Evolutionary conservation across 2,329 filamentous ascomycete species (phyloP).

Genomic region (Rhynchosporium secalis): DNA sequence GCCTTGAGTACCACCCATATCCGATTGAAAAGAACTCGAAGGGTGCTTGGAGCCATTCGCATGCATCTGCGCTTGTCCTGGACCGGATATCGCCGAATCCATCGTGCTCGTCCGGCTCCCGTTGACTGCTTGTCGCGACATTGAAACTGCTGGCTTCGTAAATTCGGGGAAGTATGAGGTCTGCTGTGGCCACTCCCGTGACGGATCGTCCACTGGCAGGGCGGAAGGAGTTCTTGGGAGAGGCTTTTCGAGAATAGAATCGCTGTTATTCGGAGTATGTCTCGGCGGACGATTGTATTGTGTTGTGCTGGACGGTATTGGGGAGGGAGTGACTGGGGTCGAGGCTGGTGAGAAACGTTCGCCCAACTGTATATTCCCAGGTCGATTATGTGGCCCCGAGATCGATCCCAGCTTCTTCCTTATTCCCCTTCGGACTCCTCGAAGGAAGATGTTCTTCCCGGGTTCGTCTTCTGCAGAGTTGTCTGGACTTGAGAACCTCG

Average conservation of each 20-base stretch:
- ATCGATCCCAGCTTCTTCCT: constrained; percentile 37
- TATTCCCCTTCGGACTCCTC: constrained; percentile 37
- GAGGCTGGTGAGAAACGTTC: constrained; percentile 23
- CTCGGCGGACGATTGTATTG: constrained; percentile 24
- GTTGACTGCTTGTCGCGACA: constrained; percentile 33
- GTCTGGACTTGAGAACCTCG: constrained; percentile 31
- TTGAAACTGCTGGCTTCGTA: constrained; percentile 28
- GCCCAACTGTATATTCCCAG: constrained; percentile 30
- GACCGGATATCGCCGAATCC: constrained; percentile 36
- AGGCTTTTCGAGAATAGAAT: constrained; percentile 37
- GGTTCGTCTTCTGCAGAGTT: constrained; percentile 33
- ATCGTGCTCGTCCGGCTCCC: constrained; percentile 39
- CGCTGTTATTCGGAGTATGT: constrained; percentile 35
- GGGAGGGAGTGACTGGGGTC: constrained; percentile 16
- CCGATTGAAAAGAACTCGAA: constrained; percentile 27
- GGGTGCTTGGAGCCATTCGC: constrained; percentile 29
- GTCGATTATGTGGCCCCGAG: constrained; percentile 31
- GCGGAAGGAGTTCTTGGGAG: constrained; percentile 37
- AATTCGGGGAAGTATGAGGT: constrained; percentile 29
- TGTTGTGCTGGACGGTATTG: constrained; percentile 24
- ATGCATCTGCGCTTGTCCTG: constrained; percentile 28
- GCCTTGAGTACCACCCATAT: constrained; percentile 46
- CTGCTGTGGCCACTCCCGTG: constrained; percentile 23
- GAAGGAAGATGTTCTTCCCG: constrained; percentile 33
- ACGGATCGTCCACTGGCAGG: constrained; percentile 26